Evolutionary conservation across 2,329 filamentous ascomycete genomes (phyloP), one percentile per base, ranked within the genome.

Genomic region (Colletotrichum scovillei): DNA sequence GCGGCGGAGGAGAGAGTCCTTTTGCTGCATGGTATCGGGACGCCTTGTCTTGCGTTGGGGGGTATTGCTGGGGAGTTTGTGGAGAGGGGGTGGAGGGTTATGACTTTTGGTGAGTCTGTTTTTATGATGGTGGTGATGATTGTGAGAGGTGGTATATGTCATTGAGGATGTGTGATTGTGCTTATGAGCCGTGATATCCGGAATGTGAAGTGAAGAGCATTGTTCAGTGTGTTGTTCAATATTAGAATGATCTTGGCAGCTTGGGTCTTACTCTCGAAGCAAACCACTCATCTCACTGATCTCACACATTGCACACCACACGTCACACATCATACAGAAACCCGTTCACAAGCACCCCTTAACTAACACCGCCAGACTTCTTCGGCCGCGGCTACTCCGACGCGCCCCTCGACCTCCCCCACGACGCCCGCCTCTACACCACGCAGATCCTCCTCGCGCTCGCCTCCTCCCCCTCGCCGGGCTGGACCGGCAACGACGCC

Each of bases 381-480:
- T 94, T 92, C 75, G 94, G 94, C 26, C 88, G 95, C 76, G 95
- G 95, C 9, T 97, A 94, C 79, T 94, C 92, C 0, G 93, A 95
- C 78, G 88, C 88, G 1, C 93, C 93, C 0, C 80, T 82, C 1
- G 84, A 88, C 62, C 80, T 91, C n/a, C 84, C 86, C 6, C 91
- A 93, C 79, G 90, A 93, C 79, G 83, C 87, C 16, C 85, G 88
- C 1, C 88, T 95, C 5, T 94, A 93, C 82, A 88, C 87, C 4
- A 86, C 88, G 0, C 90, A 94, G 79, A 90, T 94, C 46, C 82
- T 93, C 42, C 84, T 93, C 12, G 90, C 88, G 9, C 83, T 94
- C n/a, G 86, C 89, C 1, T 93, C 92, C 1, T 94, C 92, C 0
- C 81, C 83, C 1, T 78, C 92, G 3, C 70, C 86, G 0, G 67